A percentile compares a stretch with the other conserved stretches of the same genome.
These are phyloP conservation scores for Podila epigama DNA, from an alignment of 192 early-diverging fungal genomes.

Conservation along the genomic window DNA sequence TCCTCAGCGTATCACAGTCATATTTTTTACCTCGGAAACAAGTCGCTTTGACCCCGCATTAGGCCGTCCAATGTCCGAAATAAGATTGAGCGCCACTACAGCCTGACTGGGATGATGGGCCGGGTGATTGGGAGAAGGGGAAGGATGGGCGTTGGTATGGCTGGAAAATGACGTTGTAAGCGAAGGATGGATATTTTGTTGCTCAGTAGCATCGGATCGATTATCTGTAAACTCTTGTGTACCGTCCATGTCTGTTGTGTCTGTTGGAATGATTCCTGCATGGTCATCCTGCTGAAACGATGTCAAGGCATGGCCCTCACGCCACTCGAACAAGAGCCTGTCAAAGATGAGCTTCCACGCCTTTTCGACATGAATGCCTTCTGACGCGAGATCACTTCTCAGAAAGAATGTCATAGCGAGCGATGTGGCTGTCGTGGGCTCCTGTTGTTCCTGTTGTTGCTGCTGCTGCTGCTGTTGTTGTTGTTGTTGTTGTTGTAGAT, in stretches of 20 bases:
- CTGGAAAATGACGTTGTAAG: too few species aligned
- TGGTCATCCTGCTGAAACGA: neutral
- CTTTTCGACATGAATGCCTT: conserved; percentile 4
- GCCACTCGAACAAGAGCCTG: conserved; percentile 17
- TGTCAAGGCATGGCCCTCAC: conserved; percentile 3
- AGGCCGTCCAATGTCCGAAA: conserved; percentile 1
- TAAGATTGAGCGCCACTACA: neutral
- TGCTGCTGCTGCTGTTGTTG: neutral
- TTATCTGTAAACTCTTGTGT: too few species aligned
- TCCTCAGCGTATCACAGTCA: neutral
- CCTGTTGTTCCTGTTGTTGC: neutral
- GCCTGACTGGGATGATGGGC: conserved; percentile 2
- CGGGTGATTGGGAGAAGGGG: too few species aligned
- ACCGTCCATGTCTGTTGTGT: too few species aligned
- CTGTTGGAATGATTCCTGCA: neutral
- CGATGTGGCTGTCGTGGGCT: conserved; percentile 1
- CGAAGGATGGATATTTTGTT: neutral
- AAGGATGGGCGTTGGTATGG: too few species aligned
- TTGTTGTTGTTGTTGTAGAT: neutral
- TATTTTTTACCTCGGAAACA: conserved; percentile 24
- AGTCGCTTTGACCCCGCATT: conserved; percentile 18
- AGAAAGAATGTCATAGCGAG: conserved; percentile 31
- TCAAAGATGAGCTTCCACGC: conserved; percentile 29
- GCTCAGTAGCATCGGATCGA: too few species aligned
- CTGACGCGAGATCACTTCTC: conserved; percentile 14